Conservation (phyloP, 805 yeast species). For the Alloascoidea hylecoeti region DNA sequence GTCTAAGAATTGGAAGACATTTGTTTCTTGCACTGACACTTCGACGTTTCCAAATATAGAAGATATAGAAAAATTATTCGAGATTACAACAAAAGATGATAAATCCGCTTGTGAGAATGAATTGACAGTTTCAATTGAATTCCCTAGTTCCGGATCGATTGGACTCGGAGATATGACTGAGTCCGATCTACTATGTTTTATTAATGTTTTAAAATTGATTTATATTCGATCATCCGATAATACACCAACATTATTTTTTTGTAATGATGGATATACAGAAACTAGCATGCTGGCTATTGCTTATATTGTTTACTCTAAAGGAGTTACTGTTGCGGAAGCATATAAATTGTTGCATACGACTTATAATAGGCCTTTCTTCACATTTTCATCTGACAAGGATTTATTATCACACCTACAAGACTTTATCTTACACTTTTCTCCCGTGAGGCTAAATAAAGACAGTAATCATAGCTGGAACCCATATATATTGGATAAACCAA, state of each 20-base stretch:
- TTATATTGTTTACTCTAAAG: constrained; percentile 56
- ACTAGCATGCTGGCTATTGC: constrained; percentile 64
- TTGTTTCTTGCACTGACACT: constrained; percentile 18
- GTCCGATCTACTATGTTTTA: constrained; percentile 45
- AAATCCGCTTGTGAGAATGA: not conserved
- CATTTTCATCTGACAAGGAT: constrained; percentile 63
- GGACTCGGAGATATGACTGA: constrained; percentile 59
- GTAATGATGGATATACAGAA: constrained; percentile 90
- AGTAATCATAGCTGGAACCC: not conserved
- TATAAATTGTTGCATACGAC: constrained; percentile 45
- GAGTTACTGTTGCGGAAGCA: constrained; percentile 48
- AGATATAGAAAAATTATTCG: constrained; percentile 6
- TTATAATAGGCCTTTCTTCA: constrained; percentile 68
- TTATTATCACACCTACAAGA: constrained; percentile 53
- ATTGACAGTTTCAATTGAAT: constrained; percentile 30
- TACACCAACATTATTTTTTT: constrained; percentile 45
- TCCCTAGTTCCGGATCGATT: constrained; percentile 79
- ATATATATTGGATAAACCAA: too few relatives aligned
- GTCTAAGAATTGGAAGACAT: constrained; percentile 17
- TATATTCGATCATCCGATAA: constrained; percentile 21
- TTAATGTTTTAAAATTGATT: constrained; percentile 57
- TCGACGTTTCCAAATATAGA: constrained; percentile 11
- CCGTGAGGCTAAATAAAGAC: constrained; percentile 15
- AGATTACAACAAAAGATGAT: constrained; percentile 4
- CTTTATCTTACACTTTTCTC: constrained; percentile 46